phyloP scores from a whole-genome alignment of 495 filamentous ascomycete genomes.

The Podospora appendiculata region DNA sequence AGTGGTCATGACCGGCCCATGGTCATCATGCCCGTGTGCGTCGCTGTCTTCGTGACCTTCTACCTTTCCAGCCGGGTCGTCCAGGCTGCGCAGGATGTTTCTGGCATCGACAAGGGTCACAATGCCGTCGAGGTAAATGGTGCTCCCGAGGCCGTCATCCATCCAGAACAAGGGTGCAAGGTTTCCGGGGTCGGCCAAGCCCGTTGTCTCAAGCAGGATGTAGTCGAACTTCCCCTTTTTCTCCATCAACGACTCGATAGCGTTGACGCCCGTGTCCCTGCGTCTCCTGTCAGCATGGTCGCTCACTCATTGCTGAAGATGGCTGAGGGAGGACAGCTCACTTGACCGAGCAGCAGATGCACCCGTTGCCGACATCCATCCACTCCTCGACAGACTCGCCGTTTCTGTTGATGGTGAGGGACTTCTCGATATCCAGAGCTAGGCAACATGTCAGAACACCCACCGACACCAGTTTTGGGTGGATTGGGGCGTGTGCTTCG shows the following conservation, averaged over 20 bases:
- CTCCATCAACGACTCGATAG: slow-evolving; percentile 94
- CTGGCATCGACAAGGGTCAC: slow-evolving; percentile 94
- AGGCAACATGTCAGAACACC: slow-evolving; percentile 13
- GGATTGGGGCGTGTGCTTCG: slow-evolving; percentile 16
- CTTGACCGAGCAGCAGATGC: slow-evolving; percentile 98
- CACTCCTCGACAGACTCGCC: slow-evolving; percentile 87
- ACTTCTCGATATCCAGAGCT: slow-evolving; percentile 93
- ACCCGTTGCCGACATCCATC: slow-evolving; percentile 93
- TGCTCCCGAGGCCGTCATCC: slow-evolving; percentile 87
- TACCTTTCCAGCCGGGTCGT: slow-evolving; percentile 60
- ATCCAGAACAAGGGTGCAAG: slow-evolving; percentile 96
- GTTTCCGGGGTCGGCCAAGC: slow-evolving; percentile 91
- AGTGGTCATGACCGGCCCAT: slow-evolving; percentile 66
- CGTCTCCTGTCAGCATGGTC: background rate
- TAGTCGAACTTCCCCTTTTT: slow-evolving; percentile 93
- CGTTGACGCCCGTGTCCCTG: slow-evolving; percentile 84
- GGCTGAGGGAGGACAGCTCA: slow-evolving; percentile 26
- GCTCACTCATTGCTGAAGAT: background rate
- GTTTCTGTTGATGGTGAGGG: slow-evolving; percentile 77
- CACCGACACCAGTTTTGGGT: background rate
- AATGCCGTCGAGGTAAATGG: slow-evolving; percentile 93
- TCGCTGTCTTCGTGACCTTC: slow-evolving; percentile 47
- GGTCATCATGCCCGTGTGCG: slow-evolving; percentile 3
- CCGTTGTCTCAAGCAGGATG: slow-evolving; percentile 94
- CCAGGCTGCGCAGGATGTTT: slow-evolving; percentile 74